phyloP scores from a whole-genome alignment of 2,329 filamentous ascomycete genomes.

The Blumeria graminis region DNA sequence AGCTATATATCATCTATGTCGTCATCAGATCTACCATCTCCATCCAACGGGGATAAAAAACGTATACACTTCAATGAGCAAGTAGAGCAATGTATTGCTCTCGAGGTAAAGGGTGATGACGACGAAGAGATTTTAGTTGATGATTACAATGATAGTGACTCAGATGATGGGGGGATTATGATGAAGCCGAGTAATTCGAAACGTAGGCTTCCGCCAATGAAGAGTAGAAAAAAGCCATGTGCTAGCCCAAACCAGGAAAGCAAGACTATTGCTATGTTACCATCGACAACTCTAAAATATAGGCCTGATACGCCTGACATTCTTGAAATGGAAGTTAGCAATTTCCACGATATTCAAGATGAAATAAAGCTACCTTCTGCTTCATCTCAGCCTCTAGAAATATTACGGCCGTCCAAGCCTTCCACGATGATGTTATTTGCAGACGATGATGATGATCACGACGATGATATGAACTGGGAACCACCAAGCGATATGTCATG shows the following conservation, averaged over 20 bases:
- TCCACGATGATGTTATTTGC: conserved; percentile 33
- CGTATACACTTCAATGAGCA: conserved; percentile 95
- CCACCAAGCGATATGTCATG: conserved; percentile 10
- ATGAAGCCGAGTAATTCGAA: conserved; percentile 44
- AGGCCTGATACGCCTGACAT: conserved; percentile 37
- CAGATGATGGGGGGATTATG: conserved; percentile 35
- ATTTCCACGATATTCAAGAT: conserved; percentile 19
- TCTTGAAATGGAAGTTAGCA: conserved; percentile 34
- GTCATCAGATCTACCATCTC: conserved; percentile 43
- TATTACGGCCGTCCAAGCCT: conserved; percentile 40
- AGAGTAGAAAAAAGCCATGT: conserved; percentile 17
- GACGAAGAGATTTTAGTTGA: conserved; percentile 20
- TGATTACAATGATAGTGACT: conserved; percentile 32
- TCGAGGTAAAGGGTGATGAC: conserved; percentile 66
- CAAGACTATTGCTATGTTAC: conserved; percentile 43
- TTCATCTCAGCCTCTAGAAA: conserved; percentile 43
- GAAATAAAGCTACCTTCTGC: conserved; percentile 29
- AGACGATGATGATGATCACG: conserved; percentile 24
- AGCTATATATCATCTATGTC: conserved; percentile 37
- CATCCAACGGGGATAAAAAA: conserved; percentile 44
- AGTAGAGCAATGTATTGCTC: conserved; percentile 84
- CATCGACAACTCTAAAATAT: conserved; percentile 39
- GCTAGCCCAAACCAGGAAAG: conserved; percentile 22
- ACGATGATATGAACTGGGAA: conserved; percentile 29
- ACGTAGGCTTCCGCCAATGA: conserved; percentile 17